Conservation (phyloP, 2,329 filamentous ascomycete species). For the Claviceps purpurea region DNA sequence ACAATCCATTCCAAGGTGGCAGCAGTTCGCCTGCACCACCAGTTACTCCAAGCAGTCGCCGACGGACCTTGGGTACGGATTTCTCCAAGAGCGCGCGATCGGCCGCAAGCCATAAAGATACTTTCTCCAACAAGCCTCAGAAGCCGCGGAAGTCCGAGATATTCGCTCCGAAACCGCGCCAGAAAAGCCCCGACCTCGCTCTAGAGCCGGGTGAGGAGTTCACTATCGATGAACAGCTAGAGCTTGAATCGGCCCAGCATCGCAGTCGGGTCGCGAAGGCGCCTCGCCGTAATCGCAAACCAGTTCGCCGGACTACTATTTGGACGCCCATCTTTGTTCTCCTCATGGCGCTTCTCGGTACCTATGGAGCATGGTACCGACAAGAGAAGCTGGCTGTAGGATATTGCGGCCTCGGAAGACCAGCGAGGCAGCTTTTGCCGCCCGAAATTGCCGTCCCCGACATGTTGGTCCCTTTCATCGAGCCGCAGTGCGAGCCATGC, state of each 20-base stretch:
- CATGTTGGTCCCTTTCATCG: conserved; percentile 53
- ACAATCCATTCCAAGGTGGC: conserved; percentile 89
- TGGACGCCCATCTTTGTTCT: conserved; percentile 59
- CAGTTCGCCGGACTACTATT: conserved; percentile 31
- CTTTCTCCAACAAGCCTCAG: conserved; percentile 11
- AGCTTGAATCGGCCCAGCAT: conserved; percentile 55
- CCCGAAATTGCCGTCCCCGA: conserved; percentile 49
- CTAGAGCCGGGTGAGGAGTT: conserved; percentile 79
- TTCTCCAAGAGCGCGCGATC: conserved; percentile 28
- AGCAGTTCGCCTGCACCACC: conserved; percentile 47
- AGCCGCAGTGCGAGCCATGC: conserved; percentile 79
- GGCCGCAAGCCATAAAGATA: conserved; percentile 32
- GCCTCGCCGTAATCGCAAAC: conserved; percentile 27
- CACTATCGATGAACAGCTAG: conserved; percentile 77
- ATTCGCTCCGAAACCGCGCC: conserved; percentile 26
- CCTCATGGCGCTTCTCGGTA: conserved; percentile 52
- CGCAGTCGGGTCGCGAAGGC: conserved; percentile 34
- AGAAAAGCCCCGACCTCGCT: conserved; percentile 20
- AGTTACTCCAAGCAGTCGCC: conserved; percentile 34
- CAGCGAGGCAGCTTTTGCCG: conserved; percentile 38
- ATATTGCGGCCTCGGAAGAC: conserved; percentile 75
- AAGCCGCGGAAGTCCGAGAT: conserved; percentile 46
- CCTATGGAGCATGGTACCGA: conserved; percentile 72
- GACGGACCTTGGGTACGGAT: conserved; percentile 33
- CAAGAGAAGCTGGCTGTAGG: conserved; percentile 95